Evolutionary conservation across 2,329 filamentous ascomycete species (phyloP), one percentile per base, ranked within the genome.

Genomic region (Colletotrichum sansevieriae): DNA sequence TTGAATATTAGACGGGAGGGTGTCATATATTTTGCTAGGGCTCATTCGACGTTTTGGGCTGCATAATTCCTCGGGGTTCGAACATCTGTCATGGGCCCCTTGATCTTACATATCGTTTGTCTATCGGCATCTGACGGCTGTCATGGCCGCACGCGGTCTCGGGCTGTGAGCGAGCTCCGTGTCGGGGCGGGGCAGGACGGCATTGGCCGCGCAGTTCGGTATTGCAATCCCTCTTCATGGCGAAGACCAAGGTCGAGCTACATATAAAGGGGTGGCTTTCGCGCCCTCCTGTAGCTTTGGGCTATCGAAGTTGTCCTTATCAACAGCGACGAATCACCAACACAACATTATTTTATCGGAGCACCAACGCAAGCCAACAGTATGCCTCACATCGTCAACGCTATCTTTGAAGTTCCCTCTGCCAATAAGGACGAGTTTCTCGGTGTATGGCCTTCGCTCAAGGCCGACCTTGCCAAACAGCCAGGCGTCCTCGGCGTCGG

Each of bases 371-470:
- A 12, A 52, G 20, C 10, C 15, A 10, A 18, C 44, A 71, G 41
- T 10, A 71, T 71, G 69, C 52, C 62, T 46, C 60, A 66, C 43
- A 29, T 63, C 33, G 62, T 47, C 43, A 47, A 58, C n/a, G 25
- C 70, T 13, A 51, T 57, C 9, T 41, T 57, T 12, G 43, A 66
- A 7, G 54, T 70, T 7, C 66, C 58, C 5, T 46, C 57, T 29
- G 66, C 61, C 8, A 46, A 62, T 52, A 65, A 71, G 69, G 66
- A 63, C 12, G 67, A 71, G 20, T 66, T 70, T 29, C 66, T 70
- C 35, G 66, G 7, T 1, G 22, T 10, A 3, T 69, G 62, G 62
- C 66, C 69, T 9, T 18, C 47, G 10, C 22, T 70, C 37, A 54
- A 62, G 39, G 58, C 43, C 6, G 69, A 65, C 1, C 25, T 71